Evolutionary conservation across 257 asterid genomes (phyloP), one percentile per base, ranked within the genome.

Genomic region (Gynochthodes officinalis): DNA sequence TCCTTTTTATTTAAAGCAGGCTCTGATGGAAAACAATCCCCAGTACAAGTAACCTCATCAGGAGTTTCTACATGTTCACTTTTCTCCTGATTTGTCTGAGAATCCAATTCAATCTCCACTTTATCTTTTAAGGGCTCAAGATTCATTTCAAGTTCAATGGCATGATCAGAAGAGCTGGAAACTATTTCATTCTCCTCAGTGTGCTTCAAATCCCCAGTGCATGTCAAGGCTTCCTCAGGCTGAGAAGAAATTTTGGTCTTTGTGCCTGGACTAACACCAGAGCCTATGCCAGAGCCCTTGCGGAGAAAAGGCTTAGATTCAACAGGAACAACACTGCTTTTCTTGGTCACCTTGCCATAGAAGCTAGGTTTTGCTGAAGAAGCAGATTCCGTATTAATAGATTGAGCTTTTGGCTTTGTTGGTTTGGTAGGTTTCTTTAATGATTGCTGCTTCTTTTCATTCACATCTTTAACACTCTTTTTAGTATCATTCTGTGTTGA

Each of bases 251-350:
- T 70, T 80, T 89, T 89, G 72, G 79, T 83, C 79, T 82, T 92
- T 64, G 63, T 76, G 69, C 78, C 54, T 63, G 91, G 81, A 77
- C 82, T 81, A 53, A 76, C 84, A 73, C 81, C 75, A 74, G 93
- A 57, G 71, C 83, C 79, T 57, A 85, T 82, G 74, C 88, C 83
- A 66, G 97, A 79, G 68, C 97, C 96, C 79, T 86, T 95, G 10
- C 98, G 96, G 53, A 92, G 93, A 85, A 85, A 92, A 69, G 99
- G 87, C 85, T 95, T 95, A 62, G 99, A 80, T 84, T 92, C 98
- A 72, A 95, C 75, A 28, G 98, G 99, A 64, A 95, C 99, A 75
- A 95, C 90, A 39, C 90, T 92, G 85, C 93, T 87, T 83, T 90
- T 95, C 91, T 84, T 95, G 82, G 97, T 81, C 23, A 79, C 91